Percentiles rank a stretch among this genome's conserved stretches.
phyloP scores from a whole-genome alignment of 352 stramenopile species.

The Pythium angustatum region DNA sequence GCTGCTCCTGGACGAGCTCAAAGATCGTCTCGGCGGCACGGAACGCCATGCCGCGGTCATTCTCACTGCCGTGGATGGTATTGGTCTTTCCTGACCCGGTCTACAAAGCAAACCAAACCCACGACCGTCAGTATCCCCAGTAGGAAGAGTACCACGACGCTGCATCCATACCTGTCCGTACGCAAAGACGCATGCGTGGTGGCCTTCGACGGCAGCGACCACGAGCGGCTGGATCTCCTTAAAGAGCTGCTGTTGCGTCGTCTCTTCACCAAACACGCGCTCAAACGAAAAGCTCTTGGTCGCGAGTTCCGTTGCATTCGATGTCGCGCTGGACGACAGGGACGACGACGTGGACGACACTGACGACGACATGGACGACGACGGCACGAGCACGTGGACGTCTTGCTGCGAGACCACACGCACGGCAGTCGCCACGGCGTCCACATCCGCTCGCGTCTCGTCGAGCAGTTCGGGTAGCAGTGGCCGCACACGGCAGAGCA shows the following conservation, averaged over 20 bases:
- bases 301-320: conserved; percentile 1
- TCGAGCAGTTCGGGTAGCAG: conserved; percentile 25
- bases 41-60: conserved; percentile 42
- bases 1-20: conserved; percentile 36
- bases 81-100: conserved; percentile 45
- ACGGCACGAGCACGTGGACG: conserved; percentile 28
- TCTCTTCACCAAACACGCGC: conserved; percentile 80
- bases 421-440: neutral
- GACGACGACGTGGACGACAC: conserved; percentile 5
- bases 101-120: conserved; percentile 19
- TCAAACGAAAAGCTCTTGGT: conserved; percentile 75
- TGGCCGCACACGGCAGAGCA: conserved; percentile 81
- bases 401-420: conserved; percentile 19
- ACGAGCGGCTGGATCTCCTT: conserved; percentile 92
- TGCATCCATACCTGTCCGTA: conserved; percentile 88
- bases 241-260: conserved; percentile 82
- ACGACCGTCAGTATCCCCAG: too few relatives aligned
- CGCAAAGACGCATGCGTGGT: conserved; percentile 94
- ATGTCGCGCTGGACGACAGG: neutral
- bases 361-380: conserved; percentile 10
- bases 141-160: too few relatives aligned
- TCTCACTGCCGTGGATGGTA: conserved; percentile 35
- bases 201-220: conserved; percentile 85
- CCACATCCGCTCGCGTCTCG: neutral
- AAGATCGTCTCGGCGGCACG: conserved; percentile 54